Base-by-base conservation (phyloP, 305 asterid genomes). In the Plantago rigida region DNA sequence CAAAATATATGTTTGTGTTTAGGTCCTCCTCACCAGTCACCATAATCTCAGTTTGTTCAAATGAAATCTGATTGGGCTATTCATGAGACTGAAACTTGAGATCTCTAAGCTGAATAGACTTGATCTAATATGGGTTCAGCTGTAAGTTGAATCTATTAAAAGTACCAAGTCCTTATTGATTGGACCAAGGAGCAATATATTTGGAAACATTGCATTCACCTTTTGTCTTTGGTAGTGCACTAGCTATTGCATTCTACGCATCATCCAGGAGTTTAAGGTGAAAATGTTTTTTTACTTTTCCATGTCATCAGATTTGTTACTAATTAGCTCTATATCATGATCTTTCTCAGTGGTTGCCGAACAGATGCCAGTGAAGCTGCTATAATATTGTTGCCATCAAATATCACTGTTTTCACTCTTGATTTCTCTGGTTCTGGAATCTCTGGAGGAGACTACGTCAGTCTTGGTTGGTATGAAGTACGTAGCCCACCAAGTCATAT, bases 301-400 rank as follows among this genome's bases (percentile, higher is more conserved):
- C 59, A 15, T 36, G 10, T 6, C 24, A 17, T 39, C 34, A 28
- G 47, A 19, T 5, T 17, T 46, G 29, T 70, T 26, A 11, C 53
- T 46, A 54, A 73, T 26, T 54, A 67, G 60, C 65, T 66, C 17
- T 68, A 60, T 63, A 26, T 73, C 48, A 53, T 54, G 66, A 57
- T 78, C 41, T 57, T 31, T 73, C 67, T 48, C 84, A 89, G 97
- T 71, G 97, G 97, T 42, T 90, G 96, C 82, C 82, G 97, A 71
- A 82, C 94, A 46, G 97, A 90, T 75, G 97, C 96, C 52, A 87
- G 96, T 72, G 97, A 90, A 90, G 97, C 94, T 75, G 97, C 97
- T 58, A 82, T 90, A 59, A 83, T 90, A 79, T 76, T 90, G 69
- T 76, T 90, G 79, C 97, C 97, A 13, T 79, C 66, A 59, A 90